Evolutionary conservation across 192 early-diverging fungal species (phyloP).

Genomic region (Borealophlyctis nickersoniae): DNA sequence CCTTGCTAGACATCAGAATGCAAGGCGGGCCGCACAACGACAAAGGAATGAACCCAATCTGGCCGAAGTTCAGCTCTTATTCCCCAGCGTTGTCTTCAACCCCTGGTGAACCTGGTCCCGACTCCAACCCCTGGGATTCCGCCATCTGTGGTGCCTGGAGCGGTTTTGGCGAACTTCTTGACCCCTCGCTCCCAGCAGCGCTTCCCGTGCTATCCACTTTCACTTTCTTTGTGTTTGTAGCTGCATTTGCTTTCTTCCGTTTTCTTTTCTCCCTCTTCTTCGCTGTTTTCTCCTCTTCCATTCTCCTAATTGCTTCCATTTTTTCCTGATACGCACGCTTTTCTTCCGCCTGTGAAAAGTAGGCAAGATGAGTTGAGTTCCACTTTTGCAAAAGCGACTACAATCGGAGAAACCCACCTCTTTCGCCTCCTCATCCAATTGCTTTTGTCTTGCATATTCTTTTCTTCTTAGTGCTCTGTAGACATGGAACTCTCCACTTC

Average conservation of each 20-base stretch:
- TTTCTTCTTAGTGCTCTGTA: conserved; percentile 83
- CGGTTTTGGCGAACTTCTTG: too few relatives aligned
- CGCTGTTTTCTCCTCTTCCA: conserved; percentile 80
- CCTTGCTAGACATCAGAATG: too few relatives aligned
- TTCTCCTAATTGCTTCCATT: conserved; percentile 48
- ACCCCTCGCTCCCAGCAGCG: too few relatives aligned
- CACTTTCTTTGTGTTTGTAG: too few relatives aligned
- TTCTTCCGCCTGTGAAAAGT: conserved; percentile 51
- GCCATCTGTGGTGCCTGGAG: too few relatives aligned
- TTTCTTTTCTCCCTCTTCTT: conserved; percentile 85
- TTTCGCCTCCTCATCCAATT: conserved; percentile 69
- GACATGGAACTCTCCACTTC: conserved; percentile 94
- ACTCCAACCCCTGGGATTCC: too few relatives aligned
- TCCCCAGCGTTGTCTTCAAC: too few relatives aligned
- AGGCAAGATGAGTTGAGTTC: neutral
- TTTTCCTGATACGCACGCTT: conserved; percentile 58
- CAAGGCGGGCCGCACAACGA: too few relatives aligned
- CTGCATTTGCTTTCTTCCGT: conserved; percentile 66
- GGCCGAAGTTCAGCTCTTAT: too few relatives aligned
- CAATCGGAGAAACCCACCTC: conserved; percentile 49
- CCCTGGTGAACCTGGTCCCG: too few relatives aligned
- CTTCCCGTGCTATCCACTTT: too few relatives aligned
- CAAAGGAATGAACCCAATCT: too few relatives aligned
- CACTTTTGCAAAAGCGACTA: neutral
- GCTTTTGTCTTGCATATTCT: conserved; percentile 77